Conservation (phyloP, 345 rosid genomes). For the Rhizophora apiculata region DNA sequence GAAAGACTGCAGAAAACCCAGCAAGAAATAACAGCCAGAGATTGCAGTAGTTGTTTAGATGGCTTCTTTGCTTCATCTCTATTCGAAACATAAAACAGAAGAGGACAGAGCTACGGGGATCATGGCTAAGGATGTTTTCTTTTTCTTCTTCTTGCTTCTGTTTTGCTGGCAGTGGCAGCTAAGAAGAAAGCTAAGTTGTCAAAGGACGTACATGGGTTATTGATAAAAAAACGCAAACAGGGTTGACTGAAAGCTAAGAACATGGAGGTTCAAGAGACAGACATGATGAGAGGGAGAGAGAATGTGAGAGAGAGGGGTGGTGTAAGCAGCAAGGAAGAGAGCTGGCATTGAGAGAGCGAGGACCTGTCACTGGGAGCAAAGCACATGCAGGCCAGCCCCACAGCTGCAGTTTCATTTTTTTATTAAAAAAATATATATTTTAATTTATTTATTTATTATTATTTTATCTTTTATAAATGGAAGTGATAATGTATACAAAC, state of each 20-base stretch:
- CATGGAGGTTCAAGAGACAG: not conserved
- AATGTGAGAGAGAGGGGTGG: not conserved
- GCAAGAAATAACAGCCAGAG: constrained; percentile 20
- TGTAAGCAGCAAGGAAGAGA: not conserved
- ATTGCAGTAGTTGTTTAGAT: not conserved
- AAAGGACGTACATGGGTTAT: too few relatives aligned
- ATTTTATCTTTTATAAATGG: too few relatives aligned
- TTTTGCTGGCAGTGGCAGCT: too few relatives aligned
- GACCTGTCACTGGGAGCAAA: not conserved
- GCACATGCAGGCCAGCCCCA: constrained; percentile 13
- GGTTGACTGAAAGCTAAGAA: not conserved
- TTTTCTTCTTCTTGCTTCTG: too few relatives aligned
- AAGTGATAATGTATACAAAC: too few relatives aligned
- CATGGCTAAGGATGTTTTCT: too few relatives aligned
- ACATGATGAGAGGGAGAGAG: not conserved
- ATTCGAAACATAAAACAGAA: not conserved
- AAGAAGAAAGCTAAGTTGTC: too few relatives aligned
- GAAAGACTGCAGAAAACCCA: constrained; percentile 7
- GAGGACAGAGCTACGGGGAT: not conserved
- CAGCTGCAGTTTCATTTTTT: not conserved
- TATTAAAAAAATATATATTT: too few relatives aligned
- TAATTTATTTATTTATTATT: too few relatives aligned
- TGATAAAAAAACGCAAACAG: not conserved
- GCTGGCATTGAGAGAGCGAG: not conserved
- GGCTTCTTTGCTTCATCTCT: constrained; percentile 28